Base-by-base conservation (phyloP, 345 rosid species). In the Citrus maxima region DNA sequence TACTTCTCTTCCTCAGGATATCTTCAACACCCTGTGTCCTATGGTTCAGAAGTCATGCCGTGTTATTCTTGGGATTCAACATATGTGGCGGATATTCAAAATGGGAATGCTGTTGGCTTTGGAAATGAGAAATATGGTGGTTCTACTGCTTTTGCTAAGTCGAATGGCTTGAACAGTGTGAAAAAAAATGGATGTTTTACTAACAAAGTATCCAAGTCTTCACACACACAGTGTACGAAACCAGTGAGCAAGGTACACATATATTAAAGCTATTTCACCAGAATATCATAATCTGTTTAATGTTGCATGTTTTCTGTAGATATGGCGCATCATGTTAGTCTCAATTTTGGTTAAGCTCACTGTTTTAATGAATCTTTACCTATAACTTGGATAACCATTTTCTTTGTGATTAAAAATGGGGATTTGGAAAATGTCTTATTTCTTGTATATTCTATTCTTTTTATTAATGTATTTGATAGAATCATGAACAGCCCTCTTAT, bases 1-100 rank as follows among this genome's bases (percentile, higher is more conserved):
- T 87, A 84, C 78, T 84, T 28, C 79, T 67, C 88, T 58, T 73
- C 85, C 32, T 42, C 88, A 18, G 91, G 89, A 66, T 88, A 74
- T 81, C 42, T 71, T 28, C 86, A 84, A 37, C 72, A 78, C 73
- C 87, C 86, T 32, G 85, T 85, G 78, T 83, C 92, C 16, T 88
- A 85, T 86, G 87, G 89, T 46, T 73, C 84, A 8, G 90, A 87
- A 72, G 80, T 87, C 49, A 40, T 79, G 75, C 85, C 88, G 73
- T 85, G 84, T 80, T 87, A 87, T 82, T 71, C 90, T 38, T 86
- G 88, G 88, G 88, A 87, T 79, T 79, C 91, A 14, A 82, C 84
- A 40, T 80, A 83, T 62, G 88, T 10, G 59, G 80, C 84, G 68
- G 90, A 88, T 67, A 75, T 73, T 67, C 80, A 85, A 49, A 81